phyloP scores from a whole-genome alignment of 2,329 filamentous ascomycete species.

The Geosmithia flava region DNA sequence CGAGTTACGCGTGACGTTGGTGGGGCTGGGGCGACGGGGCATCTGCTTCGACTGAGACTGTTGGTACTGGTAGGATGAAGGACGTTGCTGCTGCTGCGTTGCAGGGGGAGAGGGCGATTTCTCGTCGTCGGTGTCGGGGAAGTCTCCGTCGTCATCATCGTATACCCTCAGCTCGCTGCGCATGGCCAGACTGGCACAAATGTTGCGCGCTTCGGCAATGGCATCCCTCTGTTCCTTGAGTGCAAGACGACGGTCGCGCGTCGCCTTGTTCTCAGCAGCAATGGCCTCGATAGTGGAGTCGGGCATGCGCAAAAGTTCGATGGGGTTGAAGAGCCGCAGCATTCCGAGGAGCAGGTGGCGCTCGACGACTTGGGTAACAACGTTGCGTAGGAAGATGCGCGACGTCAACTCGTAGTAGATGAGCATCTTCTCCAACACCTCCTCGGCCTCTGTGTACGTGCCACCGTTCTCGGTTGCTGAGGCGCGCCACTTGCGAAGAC shows the following conservation, averaged over 20 bases:
- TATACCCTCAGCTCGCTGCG: slow-evolving; percentile 32
- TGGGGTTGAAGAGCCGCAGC: slow-evolving; percentile 37
- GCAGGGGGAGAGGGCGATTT: slow-evolving; percentile 6
- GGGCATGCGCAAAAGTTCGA: slow-evolving; percentile 35
- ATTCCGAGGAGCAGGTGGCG: slow-evolving; percentile 37
- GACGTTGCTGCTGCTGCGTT: background rate
- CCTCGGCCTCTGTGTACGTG: slow-evolving; percentile 35
- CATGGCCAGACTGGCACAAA: slow-evolving; percentile 38
- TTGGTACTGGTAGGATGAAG: slow-evolving; percentile 2
- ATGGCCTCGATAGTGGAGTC: slow-evolving; percentile 33
- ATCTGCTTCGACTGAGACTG: slow-evolving; percentile 7
- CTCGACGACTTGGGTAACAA: slow-evolving; percentile 39
- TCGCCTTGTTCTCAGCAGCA: slow-evolving; percentile 40
- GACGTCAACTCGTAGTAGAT: slow-evolving; percentile 42
- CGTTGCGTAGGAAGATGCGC: slow-evolving; percentile 38
- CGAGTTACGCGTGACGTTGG: slow-evolving; percentile 1
- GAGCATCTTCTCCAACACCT: slow-evolving; percentile 42
- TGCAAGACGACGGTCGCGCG: slow-evolving; percentile 31
- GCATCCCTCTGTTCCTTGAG: slow-evolving; percentile 35
- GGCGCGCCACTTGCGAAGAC: slow-evolving; percentile 32
- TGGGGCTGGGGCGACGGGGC: slow-evolving; percentile 5
- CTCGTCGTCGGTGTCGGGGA: slow-evolving; percentile 17
- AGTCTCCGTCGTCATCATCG: slow-evolving; percentile 21
- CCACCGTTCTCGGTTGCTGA: slow-evolving; percentile 28
- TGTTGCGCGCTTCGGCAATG: slow-evolving; percentile 35